Evolutionary conservation across 495 filamentous ascomycete species (phyloP), one percentile per base, ranked within the genome.

Genomic region (Hypoxylon fragiforme): DNA sequence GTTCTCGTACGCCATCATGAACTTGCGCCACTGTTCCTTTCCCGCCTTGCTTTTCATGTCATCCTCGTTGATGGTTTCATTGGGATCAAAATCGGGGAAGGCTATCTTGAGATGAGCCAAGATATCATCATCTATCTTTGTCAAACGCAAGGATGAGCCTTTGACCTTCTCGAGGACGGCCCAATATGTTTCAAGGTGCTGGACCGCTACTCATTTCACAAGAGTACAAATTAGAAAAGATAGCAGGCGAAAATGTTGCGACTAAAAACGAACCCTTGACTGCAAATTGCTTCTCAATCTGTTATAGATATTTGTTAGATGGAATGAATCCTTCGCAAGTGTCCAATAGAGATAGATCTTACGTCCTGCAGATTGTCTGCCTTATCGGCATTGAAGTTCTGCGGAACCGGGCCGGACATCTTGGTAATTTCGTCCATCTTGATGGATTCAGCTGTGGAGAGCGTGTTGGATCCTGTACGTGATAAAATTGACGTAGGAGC

Each of bases 201-300:
- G 88, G 9, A 99, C 95, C 38, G 84, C 90, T 92, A 60, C 4
- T 28, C 24, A n/a, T n/a, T n/a, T n/a, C n/a, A n/a, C n/a, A n/a
- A n/a, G n/a, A n/a, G 18, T 9, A 36, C 43, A 35, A 3, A 35
- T 35, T 35, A 35, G 31, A 3, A 3, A 35, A 3, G 6, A 13
- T 12, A 12, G 31, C 3, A 7, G 31, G 6, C n/a, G 3, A 12
- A 9, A 35, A 3, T 9, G 31, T n/a, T n/a, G 18, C 14, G 13
- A 13, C 3, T 37, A 16, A 4, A 37, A 18, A 66, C 77, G 16
- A 64, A 90, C 89, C 89, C 80, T 97, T 97, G 62, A 99, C 94
- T 26, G 95, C 94, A 64, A 99, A 99, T 73, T 97, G 95, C 80
- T 96, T 97, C 82, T 99, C 94, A 68, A 98, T 96, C 90, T 98